Percentiles rank a stretch among this genome's conserved stretches.
Evolutionary conservation across 257 asterid genomes (phyloP).

Genomic region (Nicotiana tomentosiformis): DNA sequence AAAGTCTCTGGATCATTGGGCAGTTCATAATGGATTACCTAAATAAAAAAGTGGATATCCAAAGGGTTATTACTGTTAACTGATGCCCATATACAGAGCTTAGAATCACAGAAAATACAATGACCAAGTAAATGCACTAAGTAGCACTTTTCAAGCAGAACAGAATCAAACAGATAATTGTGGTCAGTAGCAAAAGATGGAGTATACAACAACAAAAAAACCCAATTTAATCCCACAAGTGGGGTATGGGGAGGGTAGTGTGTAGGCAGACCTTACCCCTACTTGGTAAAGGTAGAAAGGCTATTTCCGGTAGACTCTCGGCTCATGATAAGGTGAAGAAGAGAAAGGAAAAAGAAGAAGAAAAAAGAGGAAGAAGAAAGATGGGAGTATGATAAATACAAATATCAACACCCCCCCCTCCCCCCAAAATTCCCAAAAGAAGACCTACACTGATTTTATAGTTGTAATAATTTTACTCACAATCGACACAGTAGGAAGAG

Average conservation of each 20-base stretch:
- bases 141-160: not conserved
- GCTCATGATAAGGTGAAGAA: too few species aligned
- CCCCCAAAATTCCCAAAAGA: not conserved
- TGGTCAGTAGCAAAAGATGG: not conserved
- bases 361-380: too few species aligned
- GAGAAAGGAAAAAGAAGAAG: too few species aligned
- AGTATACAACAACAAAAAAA: not conserved
- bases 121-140: not conserved
- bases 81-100: not conserved
- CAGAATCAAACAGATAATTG: not conserved
- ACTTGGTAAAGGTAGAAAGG: too few species aligned
- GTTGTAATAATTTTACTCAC: not conserved
- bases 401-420: not conserved
- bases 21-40: conserved; percentile 93
- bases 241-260: too few species aligned
- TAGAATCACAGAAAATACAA: not conserved
- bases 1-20: conserved; percentile 96
- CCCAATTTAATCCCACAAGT: too few species aligned
- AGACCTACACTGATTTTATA: not conserved
- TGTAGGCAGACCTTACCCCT: too few species aligned
- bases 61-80: not conserved
- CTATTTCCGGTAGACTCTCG: too few species aligned
- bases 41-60: conserved; percentile 9
- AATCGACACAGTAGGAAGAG: not conserved
- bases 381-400: not conserved